A percentile compares a stretch with the other conserved stretches of the same genome.
Evolutionary conservation across 2,329 filamentous ascomycete species (phyloP).

Genomic region (Hymenoscyphus occultus): DNA sequence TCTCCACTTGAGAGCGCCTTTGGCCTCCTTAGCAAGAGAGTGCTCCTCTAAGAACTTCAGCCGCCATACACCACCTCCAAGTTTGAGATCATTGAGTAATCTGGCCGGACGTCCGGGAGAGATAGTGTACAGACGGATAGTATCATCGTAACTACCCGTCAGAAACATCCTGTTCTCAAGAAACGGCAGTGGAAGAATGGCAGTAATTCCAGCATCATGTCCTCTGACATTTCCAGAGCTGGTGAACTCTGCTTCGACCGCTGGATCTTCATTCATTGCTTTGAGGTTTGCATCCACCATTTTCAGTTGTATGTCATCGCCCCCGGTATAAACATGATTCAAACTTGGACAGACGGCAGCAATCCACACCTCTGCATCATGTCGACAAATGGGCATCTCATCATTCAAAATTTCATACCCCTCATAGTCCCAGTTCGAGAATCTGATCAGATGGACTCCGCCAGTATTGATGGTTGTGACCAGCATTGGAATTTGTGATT

Average conservation of each 20-base stretch:
- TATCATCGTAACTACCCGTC: constrained; percentile 91
- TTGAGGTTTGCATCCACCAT: constrained; percentile 3
- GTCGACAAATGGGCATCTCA: constrained; percentile 17
- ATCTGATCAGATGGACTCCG: constrained; percentile 20
- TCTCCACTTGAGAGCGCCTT: constrained; percentile 37
- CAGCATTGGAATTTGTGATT: constrained; percentile 16
- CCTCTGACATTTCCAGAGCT: constrained; percentile 41
- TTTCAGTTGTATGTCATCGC: constrained; percentile 57
- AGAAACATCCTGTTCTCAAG: constrained; percentile 53
- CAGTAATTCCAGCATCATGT: constrained; percentile 82
- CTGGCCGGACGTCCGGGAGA: constrained; percentile 39
- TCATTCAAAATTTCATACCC: constrained; percentile 18
- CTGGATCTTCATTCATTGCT: not conserved
- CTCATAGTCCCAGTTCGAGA: constrained; percentile 17
- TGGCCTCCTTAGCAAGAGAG: not conserved
- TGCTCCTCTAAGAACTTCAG: constrained; percentile 57
- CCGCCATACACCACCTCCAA: constrained; percentile 87
- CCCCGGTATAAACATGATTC: constrained; percentile 57
- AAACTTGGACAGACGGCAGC: constrained; percentile 51
- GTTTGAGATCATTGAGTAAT: constrained; percentile 58
- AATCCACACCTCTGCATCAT: constrained; percentile 68
- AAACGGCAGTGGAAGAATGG: constrained; percentile 68
- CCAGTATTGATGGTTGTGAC: constrained; percentile 38
- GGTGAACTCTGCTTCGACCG: not conserved
- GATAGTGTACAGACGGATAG: constrained; percentile 62